Percentiles rank a stretch among this genome's conserved stretches.
Evolutionary conservation across 2,329 filamentous ascomycete species (phyloP).

Genomic region (Huntiella bhutanensis): DNA sequence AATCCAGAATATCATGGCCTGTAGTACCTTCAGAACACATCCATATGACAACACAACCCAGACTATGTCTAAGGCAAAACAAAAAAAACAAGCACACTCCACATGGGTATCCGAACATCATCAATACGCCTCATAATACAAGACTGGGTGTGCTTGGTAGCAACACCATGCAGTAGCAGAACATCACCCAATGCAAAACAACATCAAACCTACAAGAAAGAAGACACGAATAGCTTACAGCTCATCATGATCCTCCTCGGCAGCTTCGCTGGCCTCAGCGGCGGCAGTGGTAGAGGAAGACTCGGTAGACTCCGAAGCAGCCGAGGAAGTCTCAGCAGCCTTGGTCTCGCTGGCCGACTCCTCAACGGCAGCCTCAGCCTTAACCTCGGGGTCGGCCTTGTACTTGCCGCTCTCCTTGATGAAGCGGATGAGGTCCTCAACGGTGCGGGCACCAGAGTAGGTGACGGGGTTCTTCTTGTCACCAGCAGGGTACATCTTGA

Average conservation of each 20-base stretch:
- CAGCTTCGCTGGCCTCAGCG: constrained; percentile 18
- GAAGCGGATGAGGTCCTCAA: constrained; percentile 84
- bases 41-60: no score
- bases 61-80: background rate
- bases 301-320: constrained; percentile 25
- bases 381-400: constrained; percentile 44
- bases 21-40: constrained; percentile 3
- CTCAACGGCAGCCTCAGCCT: constrained; percentile 36
- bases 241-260: constrained; percentile 48
- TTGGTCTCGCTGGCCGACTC: constrained; percentile 14
- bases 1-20: constrained; percentile 7
- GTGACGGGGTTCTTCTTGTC: constrained; percentile 69
- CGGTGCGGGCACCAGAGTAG: constrained; percentile 71
- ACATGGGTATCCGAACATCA: background rate
- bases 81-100: constrained; percentile 6
- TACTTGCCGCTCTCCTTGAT: constrained; percentile 90
- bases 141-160: background rate
- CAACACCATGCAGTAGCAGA: background rate
- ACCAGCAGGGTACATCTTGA: constrained; percentile 92
- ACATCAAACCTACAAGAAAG: background rate
- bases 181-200: background rate
- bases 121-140: no score
- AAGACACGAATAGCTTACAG: constrained; percentile 35
- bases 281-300: constrained; percentile 17
- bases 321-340: constrained; percentile 21